These are phyloP conservation scores for Termitomyces sp. DNA, from an alignment of 768 basidiomycete species.

Conservation along the genomic window DNA sequence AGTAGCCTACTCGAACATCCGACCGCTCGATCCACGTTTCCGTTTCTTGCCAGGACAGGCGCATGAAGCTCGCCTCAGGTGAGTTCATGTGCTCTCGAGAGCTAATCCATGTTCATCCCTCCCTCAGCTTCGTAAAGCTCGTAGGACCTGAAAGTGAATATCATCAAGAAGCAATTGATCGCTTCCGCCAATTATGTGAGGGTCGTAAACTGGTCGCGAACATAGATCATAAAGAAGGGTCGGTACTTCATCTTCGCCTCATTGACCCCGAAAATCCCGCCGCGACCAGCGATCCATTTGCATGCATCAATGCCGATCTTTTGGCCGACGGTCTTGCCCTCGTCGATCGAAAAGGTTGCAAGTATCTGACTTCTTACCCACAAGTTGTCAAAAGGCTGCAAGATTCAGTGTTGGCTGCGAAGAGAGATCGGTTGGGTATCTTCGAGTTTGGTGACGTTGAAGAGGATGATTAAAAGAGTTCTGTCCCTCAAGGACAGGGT, in stretches of 20 bases:
- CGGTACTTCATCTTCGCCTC: conserved; percentile 81
- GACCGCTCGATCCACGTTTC: conserved; percentile 90
- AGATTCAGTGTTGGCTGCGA: conserved; percentile 60
- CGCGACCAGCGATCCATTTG: conserved; percentile 63
- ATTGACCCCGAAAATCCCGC: conserved; percentile 84
- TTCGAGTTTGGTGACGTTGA: conserved; percentile 92
- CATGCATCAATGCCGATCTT: conserved; percentile 87
- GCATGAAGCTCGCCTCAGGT: conserved; percentile 91
- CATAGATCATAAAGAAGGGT: conserved; percentile 81
- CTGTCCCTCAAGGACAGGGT: neutral
- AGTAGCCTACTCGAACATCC: conserved; percentile 76
- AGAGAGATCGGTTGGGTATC: conserved; percentile 75
- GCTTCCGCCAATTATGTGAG: conserved; percentile 83
- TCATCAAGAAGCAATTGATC: conserved; percentile 77
- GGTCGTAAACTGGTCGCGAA: conserved; percentile 98
- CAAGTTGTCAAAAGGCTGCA: conserved; percentile 65
- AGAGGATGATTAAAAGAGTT: conserved; percentile 58
- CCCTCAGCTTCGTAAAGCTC: conserved; percentile 78
- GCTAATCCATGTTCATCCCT: conserved; percentile 2
- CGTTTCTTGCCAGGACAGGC: conserved; percentile 89
- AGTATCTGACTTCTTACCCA: conserved; percentile 70
- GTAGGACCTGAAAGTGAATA: conserved; percentile 84
- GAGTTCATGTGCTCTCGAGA: conserved; percentile 14
- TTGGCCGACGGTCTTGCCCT: conserved; percentile 84
- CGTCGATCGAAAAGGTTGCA: conserved; percentile 76